phyloP scores from a whole-genome alignment of 1,284 basidiomycete species.

The Rhizoctonia solani region DNA sequence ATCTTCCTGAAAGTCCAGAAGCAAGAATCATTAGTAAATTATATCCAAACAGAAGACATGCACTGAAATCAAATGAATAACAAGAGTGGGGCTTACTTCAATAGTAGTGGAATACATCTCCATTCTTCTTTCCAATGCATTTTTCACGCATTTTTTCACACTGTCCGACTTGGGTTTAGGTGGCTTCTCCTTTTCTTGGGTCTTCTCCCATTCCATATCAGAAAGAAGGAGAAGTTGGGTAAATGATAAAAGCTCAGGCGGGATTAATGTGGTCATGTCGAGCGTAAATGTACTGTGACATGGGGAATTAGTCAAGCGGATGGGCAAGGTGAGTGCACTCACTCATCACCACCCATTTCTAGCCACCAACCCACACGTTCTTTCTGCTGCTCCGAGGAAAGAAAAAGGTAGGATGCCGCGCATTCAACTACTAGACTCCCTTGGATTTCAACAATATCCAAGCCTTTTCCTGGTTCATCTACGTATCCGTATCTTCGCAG shows the following conservation, averaged over 20 bases:
- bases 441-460: constrained; percentile 83
- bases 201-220: constrained; percentile 65
- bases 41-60: too few species aligned
- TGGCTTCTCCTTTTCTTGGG: constrained; percentile 68
- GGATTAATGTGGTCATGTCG: constrained; percentile 60
- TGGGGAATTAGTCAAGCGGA: neutral
- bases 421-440: constrained; percentile 74
- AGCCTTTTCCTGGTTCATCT: constrained; percentile 81
- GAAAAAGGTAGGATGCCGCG: constrained; percentile 45
- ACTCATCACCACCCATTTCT: constrained; percentile 90
- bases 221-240: constrained; percentile 68
- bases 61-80: too few species aligned
- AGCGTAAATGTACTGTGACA: constrained; percentile 62
- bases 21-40: neutral
- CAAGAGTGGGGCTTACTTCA: constrained; percentile 60
- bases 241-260: constrained; percentile 71
- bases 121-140: constrained; percentile 58
- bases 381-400: constrained; percentile 44
- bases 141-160: constrained; percentile 49
- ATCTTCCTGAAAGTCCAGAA: constrained; percentile 49
- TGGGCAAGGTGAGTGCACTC: constrained; percentile 45
- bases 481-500: constrained; percentile 93
- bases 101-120: constrained; percentile 61
- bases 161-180: constrained; percentile 69
- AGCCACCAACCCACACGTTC: constrained; percentile 89